Conservation (phyloP, 805 yeast species). For the Saturnispora galanensis region DNA sequence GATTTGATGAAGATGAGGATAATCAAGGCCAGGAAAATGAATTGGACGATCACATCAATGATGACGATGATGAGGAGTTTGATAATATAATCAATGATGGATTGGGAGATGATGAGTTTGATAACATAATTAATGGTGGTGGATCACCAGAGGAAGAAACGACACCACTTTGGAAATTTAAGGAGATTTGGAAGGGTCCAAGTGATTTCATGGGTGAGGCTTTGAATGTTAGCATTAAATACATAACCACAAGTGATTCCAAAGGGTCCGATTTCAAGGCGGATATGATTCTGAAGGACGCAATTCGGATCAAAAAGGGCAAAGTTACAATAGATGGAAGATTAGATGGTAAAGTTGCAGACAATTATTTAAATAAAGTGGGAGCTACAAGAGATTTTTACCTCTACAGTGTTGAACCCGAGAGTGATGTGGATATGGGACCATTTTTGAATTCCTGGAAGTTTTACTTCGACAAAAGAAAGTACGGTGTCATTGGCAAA, state of each 20-base stretch:
- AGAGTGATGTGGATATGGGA: constrained; percentile 11
- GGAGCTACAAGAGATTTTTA: constrained; percentile 42
- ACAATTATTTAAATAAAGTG: constrained; percentile 42
- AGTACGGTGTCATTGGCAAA: constrained; percentile 52
- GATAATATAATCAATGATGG: constrained; percentile 11
- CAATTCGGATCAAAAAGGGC: constrained; percentile 13
- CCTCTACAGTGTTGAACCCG: constrained; percentile 33
- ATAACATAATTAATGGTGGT: constrained; percentile 10
- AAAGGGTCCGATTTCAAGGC: constrained; percentile 8
- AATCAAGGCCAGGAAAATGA: constrained; percentile 8
- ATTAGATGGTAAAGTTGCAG: constrained; percentile 44
- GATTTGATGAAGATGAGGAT: constrained; percentile 7
- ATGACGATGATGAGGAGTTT: constrained; percentile 15
- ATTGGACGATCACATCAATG: constrained; percentile 8
- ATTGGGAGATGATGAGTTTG: constrained; percentile 8
- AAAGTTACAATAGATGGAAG: constrained; percentile 50
- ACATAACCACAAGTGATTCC: constrained; percentile 11
- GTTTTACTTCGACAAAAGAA: constrained; percentile 36
- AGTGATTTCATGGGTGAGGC: constrained; percentile 10
- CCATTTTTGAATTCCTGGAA: constrained; percentile 30
- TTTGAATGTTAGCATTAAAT: constrained; percentile 10
- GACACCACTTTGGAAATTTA: not conserved
- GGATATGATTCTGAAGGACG: constrained; percentile 14
- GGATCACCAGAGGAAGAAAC: not conserved
- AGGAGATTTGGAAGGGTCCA: constrained; percentile 16